Conservation (phyloP, 1,284 basidiomycete genomes). For the Leccinum griseonigrum region DNA sequence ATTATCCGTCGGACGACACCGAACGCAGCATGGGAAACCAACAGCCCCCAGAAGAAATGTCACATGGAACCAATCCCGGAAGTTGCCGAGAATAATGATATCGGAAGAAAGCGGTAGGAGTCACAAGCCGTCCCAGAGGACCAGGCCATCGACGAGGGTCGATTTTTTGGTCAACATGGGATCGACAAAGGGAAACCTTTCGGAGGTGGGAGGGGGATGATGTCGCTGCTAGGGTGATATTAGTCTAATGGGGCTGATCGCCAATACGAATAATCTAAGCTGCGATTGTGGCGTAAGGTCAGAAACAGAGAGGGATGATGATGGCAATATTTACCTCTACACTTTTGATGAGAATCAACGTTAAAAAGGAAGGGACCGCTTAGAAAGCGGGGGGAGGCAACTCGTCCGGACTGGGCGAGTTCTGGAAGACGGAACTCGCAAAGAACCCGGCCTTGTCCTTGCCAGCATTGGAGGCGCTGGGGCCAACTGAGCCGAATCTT, state of each 20-base stretch:
- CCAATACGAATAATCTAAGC: constrained; percentile 31
- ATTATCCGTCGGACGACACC: constrained; percentile 35
- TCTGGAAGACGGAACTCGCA: constrained; percentile 77
- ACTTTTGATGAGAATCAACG: constrained; percentile 34
- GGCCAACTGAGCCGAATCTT: constrained; percentile 31
- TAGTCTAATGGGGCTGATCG: constrained; percentile 35
- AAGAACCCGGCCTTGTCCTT: constrained; percentile 50
- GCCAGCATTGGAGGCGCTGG: constrained; percentile 22
- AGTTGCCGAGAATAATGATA: constrained; percentile 49
- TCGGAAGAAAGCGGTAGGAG: constrained; percentile 32
- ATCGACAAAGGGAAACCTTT: constrained; percentile 12
- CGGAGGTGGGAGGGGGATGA: constrained; percentile 19
- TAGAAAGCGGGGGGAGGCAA: constrained; percentile 64
- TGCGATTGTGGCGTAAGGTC: neutral
- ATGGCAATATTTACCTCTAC: constrained; percentile 38
- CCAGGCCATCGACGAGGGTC: constrained; percentile 12
- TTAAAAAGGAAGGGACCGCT: constrained; percentile 27
- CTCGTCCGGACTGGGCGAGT: constrained; percentile 76
- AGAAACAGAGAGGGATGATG: neutral
- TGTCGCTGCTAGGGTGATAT: constrained; percentile 31
- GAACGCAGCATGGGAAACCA: constrained; percentile 28
- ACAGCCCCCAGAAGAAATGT: constrained; percentile 30
- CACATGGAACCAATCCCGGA: constrained; percentile 28
- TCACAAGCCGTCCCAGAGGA: constrained; percentile 24
- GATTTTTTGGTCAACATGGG: constrained; percentile 6